These are phyloP conservation scores for Aspergillus campestris DNA, from an alignment of 495 filamentous ascomycete genomes.

Conservation along the genomic window DNA sequence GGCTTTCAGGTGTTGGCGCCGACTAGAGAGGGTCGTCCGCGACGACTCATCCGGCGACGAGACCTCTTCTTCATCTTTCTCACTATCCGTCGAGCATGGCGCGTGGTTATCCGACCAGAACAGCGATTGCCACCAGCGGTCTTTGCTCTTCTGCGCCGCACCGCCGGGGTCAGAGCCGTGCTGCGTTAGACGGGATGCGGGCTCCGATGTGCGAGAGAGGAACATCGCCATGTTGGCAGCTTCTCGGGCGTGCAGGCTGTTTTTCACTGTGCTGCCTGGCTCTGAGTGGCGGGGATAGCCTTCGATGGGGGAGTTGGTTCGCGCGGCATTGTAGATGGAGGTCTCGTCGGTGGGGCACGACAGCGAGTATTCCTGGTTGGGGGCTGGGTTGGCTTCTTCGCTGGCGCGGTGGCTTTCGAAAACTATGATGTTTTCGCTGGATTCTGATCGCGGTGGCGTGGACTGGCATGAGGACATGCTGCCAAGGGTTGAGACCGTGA, in stretches of 20 bases:
- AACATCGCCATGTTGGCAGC: slow-evolving; percentile 30
- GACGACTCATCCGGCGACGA: slow-evolving; percentile 4
- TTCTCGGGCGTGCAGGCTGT: slow-evolving; percentile 17
- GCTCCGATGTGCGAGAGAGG: slow-evolving; percentile 10
- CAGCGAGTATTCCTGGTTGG: slow-evolving; percentile 25
- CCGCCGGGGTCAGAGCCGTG: slow-evolving; percentile 1
- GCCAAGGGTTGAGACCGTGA: no score
- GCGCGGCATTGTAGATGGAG: slow-evolving; percentile 36
- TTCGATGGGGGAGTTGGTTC: slow-evolving; percentile 16
- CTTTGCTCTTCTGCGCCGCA: not conserved
- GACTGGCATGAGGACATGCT: no score
- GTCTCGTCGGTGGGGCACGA: slow-evolving; percentile 30
- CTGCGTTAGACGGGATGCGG: not conserved
- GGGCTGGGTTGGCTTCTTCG: slow-evolving; percentile 1
- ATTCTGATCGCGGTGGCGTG: no score
- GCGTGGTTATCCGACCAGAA: slow-evolving; percentile 12
- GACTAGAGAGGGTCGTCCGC: slow-evolving; percentile 9
- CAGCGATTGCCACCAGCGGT: slow-evolving; percentile 7
- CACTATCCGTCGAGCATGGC: not conserved
- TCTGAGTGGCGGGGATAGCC: slow-evolving; percentile 4
- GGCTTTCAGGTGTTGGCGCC: slow-evolving; percentile 11
- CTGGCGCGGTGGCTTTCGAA: slow-evolving; percentile 7
- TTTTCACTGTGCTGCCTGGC: slow-evolving; percentile 5
- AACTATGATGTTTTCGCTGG: no score
- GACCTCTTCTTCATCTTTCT: slow-evolving; percentile 3